Evolutionary conservation across 2,329 filamentous ascomycete genomes (phyloP), one percentile per base, ranked within the genome.

Genomic region (Fusarium heterosporum): DNA sequence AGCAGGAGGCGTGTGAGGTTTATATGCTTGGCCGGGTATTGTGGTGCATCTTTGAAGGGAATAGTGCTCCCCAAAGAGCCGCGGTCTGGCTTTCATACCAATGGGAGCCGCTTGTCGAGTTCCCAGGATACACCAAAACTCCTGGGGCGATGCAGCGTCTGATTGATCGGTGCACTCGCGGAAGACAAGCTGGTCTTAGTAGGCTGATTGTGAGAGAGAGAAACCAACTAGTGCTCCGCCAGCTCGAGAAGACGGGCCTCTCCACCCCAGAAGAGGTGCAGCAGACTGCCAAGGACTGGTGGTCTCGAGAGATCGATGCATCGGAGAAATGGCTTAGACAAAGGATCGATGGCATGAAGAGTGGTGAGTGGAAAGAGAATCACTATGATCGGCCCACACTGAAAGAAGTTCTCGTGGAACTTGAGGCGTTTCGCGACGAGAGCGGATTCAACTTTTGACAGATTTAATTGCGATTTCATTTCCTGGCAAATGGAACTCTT

Each of bases 11-110:
- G 0, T 86, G 86, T 19, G 84, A 87, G 72, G 86, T 87, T 2
- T 89, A 88, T 75, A 88, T 88, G 86, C 82, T 89, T 16, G 87
- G 86, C 8, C 81, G 86, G 38, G 79, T 87, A 26, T 77, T 89
- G 45, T 89, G 86, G 86, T 89, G 87, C 71, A 82, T 89, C 16
- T 89, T 89, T 56, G 87, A 89, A 72, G 85, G 85, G 19, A 82
- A 84, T 70, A 85, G 84, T 59, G 85, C 85, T 3, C 86, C 86
- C 3, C 84, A 89, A 68, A 80, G 80, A 61, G 82, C 83, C 3
- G 83, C 84, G 5, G 80, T 87, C 13, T 88, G 86, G 86, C 81
- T 86, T 64, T 88, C 86, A 43, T 88, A 88, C 72, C 78, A 77
- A 16, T 83, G 82, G 75, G 86, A 88, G 71, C 83, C 86, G 3